phyloP scores from a whole-genome alignment of 768 basidiomycete species.

The Tricholoma bakamatsutake region DNA sequence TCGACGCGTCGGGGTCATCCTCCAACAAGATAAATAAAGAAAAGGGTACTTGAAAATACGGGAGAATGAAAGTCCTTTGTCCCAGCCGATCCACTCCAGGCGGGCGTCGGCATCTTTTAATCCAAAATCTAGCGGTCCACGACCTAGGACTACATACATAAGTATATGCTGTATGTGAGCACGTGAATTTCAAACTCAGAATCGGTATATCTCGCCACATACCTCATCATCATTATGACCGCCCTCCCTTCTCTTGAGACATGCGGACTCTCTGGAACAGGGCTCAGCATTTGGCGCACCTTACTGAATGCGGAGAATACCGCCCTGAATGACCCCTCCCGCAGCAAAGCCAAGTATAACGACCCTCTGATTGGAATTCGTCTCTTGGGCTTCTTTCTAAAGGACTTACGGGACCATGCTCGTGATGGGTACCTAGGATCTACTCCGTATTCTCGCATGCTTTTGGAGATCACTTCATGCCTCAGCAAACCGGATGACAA shows the following conservation, averaged over 20 bases:
- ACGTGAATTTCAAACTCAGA: no score
- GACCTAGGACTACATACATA: no score
- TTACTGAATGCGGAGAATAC: background rate
- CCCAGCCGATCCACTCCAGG: no score
- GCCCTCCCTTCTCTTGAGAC: no score
- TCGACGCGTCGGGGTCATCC: no score
- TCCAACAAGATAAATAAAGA: no score
- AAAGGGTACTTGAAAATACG: no score
- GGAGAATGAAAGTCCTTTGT: no score
- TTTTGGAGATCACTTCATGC: background rate
- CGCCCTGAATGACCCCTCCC: background rate
- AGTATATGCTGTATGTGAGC: no score
- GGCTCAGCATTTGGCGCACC: background rate
- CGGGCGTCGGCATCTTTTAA: no score
- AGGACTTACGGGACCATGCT: conserved; percentile 7
- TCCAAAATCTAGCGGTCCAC: no score
- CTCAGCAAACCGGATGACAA: background rate
- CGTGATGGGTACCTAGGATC: conserved; percentile 1
- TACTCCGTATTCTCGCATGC: background rate
- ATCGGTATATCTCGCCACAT: background rate
- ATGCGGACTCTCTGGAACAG: background rate
- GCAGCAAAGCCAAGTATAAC: background rate
- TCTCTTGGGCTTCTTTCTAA: conserved; percentile 4
- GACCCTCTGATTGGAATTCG: conserved; percentile 3
- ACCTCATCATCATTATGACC: background rate